These are phyloP conservation scores for Penicillium sp. DNA, from an alignment of 2,329 filamentous ascomycete species.

Conservation along the genomic window DNA sequence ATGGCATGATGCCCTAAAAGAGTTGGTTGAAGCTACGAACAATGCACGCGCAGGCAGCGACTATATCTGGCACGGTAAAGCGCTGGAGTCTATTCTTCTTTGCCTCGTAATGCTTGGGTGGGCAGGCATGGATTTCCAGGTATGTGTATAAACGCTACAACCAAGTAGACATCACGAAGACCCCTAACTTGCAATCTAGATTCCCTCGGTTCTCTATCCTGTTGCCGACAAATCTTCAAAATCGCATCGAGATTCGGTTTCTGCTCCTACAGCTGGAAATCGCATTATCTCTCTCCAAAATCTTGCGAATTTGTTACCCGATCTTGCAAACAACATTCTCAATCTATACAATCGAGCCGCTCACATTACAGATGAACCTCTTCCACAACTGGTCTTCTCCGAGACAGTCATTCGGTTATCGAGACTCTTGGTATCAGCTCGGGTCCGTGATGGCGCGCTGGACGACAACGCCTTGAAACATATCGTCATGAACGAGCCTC, in stretches of 20 bases:
- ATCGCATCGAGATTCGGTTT: constrained; percentile 37
- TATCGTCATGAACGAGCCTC: constrained; percentile 56
- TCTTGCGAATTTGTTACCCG: constrained; percentile 55
- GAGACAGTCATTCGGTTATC: constrained; percentile 59
- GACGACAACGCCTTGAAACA: constrained; percentile 56
- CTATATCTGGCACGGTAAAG: constrained; percentile 97
- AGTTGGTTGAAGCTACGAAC: constrained; percentile 76
- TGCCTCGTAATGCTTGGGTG: constrained; percentile 82
- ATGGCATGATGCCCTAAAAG: constrained; percentile 84
- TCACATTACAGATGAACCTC: constrained; percentile 53
- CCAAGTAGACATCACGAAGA: not conserved
- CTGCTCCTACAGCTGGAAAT: constrained; percentile 48
- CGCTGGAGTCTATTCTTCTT: constrained; percentile 81
- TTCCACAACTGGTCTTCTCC: constrained; percentile 56
- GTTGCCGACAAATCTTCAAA: constrained; percentile 51
- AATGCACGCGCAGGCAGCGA: constrained; percentile 79
- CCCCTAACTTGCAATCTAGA: constrained; percentile 33
- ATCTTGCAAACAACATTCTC: constrained; percentile 58
- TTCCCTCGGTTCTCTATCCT: constrained; percentile 56
- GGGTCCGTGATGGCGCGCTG: constrained; percentile 52
- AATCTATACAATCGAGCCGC: constrained; percentile 56
- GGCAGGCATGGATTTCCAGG: constrained; percentile 74
- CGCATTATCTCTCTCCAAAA: constrained; percentile 49
- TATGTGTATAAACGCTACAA: constrained; percentile 14
- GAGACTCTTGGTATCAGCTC: constrained; percentile 53